Conservation (phyloP, 2,329 filamentous ascomycete genomes). For the Lecanicillium sp. region DNA sequence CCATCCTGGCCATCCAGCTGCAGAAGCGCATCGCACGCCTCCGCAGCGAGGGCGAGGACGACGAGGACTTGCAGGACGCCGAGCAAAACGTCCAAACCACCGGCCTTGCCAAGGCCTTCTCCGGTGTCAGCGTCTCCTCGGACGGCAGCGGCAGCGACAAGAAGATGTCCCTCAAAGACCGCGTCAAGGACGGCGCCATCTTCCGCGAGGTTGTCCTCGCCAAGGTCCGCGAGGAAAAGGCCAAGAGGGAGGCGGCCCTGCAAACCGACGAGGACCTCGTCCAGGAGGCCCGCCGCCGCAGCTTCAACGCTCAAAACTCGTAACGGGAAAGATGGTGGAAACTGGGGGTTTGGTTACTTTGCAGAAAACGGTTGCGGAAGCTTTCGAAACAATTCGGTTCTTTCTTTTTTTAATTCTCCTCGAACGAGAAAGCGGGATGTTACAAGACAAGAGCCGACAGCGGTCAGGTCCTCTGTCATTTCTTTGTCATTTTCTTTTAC, state of each 20-base stretch:
- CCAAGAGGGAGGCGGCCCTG: slow-evolving; percentile 66
- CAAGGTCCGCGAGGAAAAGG: slow-evolving; percentile 67
- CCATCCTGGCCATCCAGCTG: slow-evolving; percentile 93
- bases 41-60: slow-evolving; percentile 86
- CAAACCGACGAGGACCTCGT: slow-evolving; percentile 56
- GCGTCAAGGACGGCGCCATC: slow-evolving; percentile 51
- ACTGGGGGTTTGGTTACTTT: no score
- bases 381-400: no score
- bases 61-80: slow-evolving; percentile 62
- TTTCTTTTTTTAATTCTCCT: not conserved
- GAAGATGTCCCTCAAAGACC: slow-evolving; percentile 36
- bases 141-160: slow-evolving; percentile 16
- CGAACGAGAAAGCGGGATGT: no score
- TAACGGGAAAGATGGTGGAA: not conserved
- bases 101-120: slow-evolving; percentile 17
- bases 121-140: slow-evolving; percentile 5
- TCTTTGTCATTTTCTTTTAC: no score
- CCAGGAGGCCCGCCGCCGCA: slow-evolving; percentile 40
- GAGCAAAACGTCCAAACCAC: slow-evolving; percentile 25
- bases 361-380: no score
- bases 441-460: no score
- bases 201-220: slow-evolving; percentile 92
- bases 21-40: slow-evolving; percentile 92
- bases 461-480: no score
- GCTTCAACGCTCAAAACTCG: slow-evolving; percentile 21